Evolutionary conservation across 2,329 filamentous ascomycete species (phyloP), one percentile per base, ranked within the genome.

Genomic region (Pseudogymnoascus sp.): DNA sequence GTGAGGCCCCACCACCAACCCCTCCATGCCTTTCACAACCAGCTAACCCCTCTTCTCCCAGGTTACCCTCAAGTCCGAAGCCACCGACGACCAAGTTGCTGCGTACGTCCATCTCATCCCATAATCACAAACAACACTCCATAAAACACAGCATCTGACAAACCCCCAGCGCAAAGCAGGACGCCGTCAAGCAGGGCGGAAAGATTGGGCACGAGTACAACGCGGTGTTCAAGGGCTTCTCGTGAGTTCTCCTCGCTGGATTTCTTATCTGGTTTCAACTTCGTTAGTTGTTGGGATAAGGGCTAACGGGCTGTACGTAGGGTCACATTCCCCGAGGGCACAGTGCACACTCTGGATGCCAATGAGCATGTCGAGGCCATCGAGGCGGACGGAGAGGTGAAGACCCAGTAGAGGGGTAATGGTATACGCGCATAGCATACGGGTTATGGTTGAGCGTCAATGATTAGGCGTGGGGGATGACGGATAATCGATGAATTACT

Each of bases 171-270:
- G 89, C 90, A 66, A 96, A 96, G 86, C 79, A 93, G 75, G 79
- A 87, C 65, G 90, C 87, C 70, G 79, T 75, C 66, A 83, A 88
- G 45, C 85, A 93, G 75, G 93, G 93, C 73, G 93, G 92, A 75
- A 86, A 85, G 77, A 95, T 98, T 79, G 85, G 79, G 63, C 87
- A 95, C 71, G 90, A 95, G 76, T 96, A 91, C 81, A 54, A 54
- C 48, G 88, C 79, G 66, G 78, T 96, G 71, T 92, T 96, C 83
- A 96, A 93, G 80, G 93, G 89, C 65, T 97, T 97, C 80, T 88
- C 90, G 93, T 97, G 86, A 70, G 90, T 81, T 57, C 36, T 25
- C 65, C 23, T n/a, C 7, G 11, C n/a, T 28, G 14, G 25, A 31
- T 31, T 54, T 6, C 25, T 11, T 54, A 28, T 31, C 48, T 48